phyloP scores from a whole-genome alignment of 2,329 filamentous ascomycete species.

The Coniella vitis region DNA sequence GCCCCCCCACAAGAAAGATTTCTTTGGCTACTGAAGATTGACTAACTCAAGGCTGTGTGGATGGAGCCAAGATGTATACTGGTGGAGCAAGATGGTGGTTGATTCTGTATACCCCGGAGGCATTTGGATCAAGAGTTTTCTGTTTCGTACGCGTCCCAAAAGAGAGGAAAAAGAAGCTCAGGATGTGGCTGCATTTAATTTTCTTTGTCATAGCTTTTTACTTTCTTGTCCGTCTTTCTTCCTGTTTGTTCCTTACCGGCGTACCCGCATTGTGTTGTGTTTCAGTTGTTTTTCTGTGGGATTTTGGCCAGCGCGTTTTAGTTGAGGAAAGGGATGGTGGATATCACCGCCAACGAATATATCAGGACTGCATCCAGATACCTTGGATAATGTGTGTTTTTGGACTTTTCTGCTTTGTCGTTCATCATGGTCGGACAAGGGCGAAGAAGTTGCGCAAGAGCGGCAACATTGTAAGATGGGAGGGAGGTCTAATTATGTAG shows the following conservation, averaged over 20 bases:
- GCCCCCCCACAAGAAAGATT: background rate
- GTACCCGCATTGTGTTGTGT: slow-evolving; percentile 2
- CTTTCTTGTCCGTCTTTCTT: too few relatives aligned
- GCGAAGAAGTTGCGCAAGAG: slow-evolving; percentile 1
- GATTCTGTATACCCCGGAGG: slow-evolving; percentile 17
- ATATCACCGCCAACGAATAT: slow-evolving; percentile 2
- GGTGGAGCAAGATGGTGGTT: background rate
- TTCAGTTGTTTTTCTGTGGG: slow-evolving; percentile 4
- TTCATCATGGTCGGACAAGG: too few relatives aligned
- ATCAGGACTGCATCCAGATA: slow-evolving; percentile 9
- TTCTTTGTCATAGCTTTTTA: background rate
- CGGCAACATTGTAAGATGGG: background rate
- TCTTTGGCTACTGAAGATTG: background rate
- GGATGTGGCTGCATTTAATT: slow-evolving; percentile 10
- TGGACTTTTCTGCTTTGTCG: background rate
- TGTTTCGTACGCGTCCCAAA: slow-evolving; percentile 4
- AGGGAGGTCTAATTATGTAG: background rate
- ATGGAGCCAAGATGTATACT: background rate
- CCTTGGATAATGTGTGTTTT: slow-evolving; percentile 6
- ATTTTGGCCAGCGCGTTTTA: slow-evolving; percentile 7
- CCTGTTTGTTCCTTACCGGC: background rate
- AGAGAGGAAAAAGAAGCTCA: background rate
- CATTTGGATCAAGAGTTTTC: slow-evolving; percentile 15
- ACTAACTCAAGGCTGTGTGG: slow-evolving; percentile 2
- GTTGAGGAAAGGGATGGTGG: slow-evolving; percentile 1